Conservation (phyloP, 139 green algal genomes). For the Marvania coccoides region DNA sequence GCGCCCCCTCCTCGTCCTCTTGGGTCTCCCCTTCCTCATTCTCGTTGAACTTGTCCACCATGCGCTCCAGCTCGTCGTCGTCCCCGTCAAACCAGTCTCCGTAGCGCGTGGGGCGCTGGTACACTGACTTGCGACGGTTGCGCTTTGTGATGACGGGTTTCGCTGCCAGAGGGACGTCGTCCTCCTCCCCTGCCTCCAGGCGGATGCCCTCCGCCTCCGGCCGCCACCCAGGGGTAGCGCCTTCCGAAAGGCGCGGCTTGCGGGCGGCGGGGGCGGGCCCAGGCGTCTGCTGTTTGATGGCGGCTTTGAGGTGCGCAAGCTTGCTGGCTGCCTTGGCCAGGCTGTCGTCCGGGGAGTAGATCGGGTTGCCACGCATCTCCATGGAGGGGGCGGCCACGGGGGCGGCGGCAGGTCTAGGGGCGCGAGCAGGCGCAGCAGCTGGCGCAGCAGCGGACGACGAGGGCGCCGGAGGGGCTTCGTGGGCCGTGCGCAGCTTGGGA, state of each 20-base stretch:
- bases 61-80: conserved; percentile 20
- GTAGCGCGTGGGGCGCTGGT: conserved; percentile 9
- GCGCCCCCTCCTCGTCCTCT: background rate
- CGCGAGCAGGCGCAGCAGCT: background rate
- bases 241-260: background rate
- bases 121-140: background rate
- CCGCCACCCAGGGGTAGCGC: background rate
- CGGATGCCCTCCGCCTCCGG: background rate
- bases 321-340: conserved; percentile 17
- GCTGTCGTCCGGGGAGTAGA: conserved; percentile 2
- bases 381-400: too few relatives aligned
- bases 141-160: background rate
- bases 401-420: too few relatives aligned
- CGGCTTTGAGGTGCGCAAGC: conserved; percentile 8
- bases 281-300: background rate
- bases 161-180: background rate
- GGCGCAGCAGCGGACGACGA: background rate
- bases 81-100: conserved; percentile 23
- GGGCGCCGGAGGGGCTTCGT: background rate
- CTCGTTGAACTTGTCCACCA: conserved; percentile 11
- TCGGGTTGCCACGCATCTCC: background rate
- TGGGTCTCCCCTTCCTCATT: background rate
- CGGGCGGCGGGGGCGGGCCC: background rate
- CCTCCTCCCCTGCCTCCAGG: background rate
- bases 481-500: background rate